phyloP scores from a whole-genome alignment of 257 asterid species.

The Agastache rugosa region DNA sequence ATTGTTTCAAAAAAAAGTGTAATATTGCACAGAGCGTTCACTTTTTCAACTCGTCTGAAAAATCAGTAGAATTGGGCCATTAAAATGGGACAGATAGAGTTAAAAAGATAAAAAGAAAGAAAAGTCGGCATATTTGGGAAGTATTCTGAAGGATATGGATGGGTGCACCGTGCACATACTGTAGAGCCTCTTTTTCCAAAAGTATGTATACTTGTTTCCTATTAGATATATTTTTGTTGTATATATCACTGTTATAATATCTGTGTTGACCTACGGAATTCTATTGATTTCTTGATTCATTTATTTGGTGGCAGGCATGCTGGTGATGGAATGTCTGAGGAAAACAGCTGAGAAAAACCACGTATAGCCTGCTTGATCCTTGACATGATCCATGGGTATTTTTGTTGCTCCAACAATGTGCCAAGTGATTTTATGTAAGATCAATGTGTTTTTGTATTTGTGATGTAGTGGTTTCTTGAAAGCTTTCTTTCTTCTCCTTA shows the following conservation, averaged over 20 bases:
- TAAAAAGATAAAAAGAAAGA: too few relatives aligned
- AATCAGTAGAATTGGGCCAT: neutral
- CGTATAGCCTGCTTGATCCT: conserved; percentile 40
- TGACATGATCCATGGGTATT: conserved; percentile 34
- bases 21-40: neutral
- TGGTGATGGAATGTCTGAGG: conserved; percentile 70
- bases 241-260: neutral
- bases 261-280: neutral
- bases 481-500: conserved; percentile 26
- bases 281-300: conserved; percentile 2
- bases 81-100: too few relatives aligned
- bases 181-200: too few relatives aligned
- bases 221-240: neutral
- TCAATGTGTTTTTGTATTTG: conserved; percentile 41
- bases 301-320: conserved; percentile 62
- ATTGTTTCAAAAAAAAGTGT: too few relatives aligned
- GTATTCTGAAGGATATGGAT: conserved; percentile 8
- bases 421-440: conserved; percentile 39
- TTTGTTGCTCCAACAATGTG: conserved; percentile 38
- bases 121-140: neutral
- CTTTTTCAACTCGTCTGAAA: neutral
- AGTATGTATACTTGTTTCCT: neutral
- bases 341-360: conserved; percentile 57
- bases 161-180: neutral
- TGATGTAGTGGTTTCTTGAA: conserved; percentile 30